A percentile compares a stretch with the other conserved stretches of the same genome.
Conservation (phyloP, 768 basidiomycete species). For the Amanita fuliginea region DNA sequence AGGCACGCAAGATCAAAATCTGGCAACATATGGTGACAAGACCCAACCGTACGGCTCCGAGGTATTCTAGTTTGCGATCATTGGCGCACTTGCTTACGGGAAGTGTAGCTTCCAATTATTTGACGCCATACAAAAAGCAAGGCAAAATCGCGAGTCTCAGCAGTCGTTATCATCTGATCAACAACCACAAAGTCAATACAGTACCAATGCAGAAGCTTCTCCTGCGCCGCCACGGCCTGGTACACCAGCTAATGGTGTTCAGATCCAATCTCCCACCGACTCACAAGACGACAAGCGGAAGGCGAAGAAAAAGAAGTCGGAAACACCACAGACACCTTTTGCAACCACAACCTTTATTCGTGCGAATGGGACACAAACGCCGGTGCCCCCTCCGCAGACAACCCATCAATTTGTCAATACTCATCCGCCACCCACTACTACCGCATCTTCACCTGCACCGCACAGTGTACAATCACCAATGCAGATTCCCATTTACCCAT, state of each 20-base stretch:
- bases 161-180: constrained; percentile 13
- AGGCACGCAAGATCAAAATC: constrained; percentile 60
- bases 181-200: constrained; percentile 10
- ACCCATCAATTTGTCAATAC: constrained; percentile 24
- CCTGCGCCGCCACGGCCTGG: constrained; percentile 17
- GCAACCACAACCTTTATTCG: constrained; percentile 16
- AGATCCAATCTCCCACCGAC: constrained; percentile 22
- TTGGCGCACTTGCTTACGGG: constrained; percentile 3
- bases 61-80: constrained; percentile 22
- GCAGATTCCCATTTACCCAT: constrained; percentile 3
- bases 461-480: constrained; percentile 12
- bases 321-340: constrained; percentile 17
- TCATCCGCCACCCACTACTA: constrained; percentile 17
- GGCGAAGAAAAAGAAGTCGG: constrained; percentile 13
- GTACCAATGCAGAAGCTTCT: constrained; percentile 8
- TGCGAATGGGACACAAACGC: constrained; percentile 23
- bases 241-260: constrained; percentile 19
- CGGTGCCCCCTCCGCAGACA: constrained; percentile 18
- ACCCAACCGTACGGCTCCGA: constrained; percentile 35
- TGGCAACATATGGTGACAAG: constrained; percentile 71
- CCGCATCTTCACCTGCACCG: constrained; percentile 14
- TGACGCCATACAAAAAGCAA: constrained; percentile 31
- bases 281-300: constrained; percentile 17
- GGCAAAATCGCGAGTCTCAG: constrained; percentile 17
- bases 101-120: constrained; percentile 42